These are phyloP conservation scores for Articulospora tetracladia DNA, from an alignment of 495 filamentous ascomycete species.

Conservation along the genomic window DNA sequence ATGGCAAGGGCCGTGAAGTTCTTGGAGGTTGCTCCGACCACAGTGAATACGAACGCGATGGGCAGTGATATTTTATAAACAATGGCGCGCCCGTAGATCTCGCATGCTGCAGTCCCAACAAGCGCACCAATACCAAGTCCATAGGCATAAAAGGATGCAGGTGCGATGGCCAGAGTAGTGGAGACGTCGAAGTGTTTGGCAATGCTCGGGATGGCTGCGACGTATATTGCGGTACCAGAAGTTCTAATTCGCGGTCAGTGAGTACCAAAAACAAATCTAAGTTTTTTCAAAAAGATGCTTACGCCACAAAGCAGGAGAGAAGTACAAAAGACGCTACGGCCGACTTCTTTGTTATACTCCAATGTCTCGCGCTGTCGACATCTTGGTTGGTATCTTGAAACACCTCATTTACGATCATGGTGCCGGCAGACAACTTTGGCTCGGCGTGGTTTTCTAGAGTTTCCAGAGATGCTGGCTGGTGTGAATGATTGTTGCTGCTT, in stretches of 20 bases:
- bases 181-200: slow-evolving; percentile 40
- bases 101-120: slow-evolving; percentile 52
- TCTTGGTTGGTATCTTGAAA: background rate
- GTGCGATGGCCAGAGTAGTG: slow-evolving; percentile 46
- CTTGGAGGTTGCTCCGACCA: slow-evolving; percentile 52
- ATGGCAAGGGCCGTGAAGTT: slow-evolving; percentile 50
- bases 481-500: no score
- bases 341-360: background rate
- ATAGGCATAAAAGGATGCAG: slow-evolving; percentile 50
- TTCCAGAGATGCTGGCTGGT: no score
- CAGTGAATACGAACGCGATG: slow-evolving; percentile 53
- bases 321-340: background rate
- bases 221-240: slow-evolving; percentile 48
- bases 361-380: background rate
- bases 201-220: slow-evolving; percentile 38
- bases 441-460: no score
- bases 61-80: slow-evolving; percentile 47
- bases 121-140: slow-evolving; percentile 55
- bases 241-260: slow-evolving; percentile 30
- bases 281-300: background rate
- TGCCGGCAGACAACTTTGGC: no score
- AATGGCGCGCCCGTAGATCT: slow-evolving; percentile 46
- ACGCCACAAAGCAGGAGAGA: background rate
- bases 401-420: no score
- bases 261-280: background rate